Percentiles rank a stretch among this genome's conserved stretches.
Evolutionary conservation across 306 rosid genomes (phyloP).

Genomic region (Pueraria montana): DNA sequence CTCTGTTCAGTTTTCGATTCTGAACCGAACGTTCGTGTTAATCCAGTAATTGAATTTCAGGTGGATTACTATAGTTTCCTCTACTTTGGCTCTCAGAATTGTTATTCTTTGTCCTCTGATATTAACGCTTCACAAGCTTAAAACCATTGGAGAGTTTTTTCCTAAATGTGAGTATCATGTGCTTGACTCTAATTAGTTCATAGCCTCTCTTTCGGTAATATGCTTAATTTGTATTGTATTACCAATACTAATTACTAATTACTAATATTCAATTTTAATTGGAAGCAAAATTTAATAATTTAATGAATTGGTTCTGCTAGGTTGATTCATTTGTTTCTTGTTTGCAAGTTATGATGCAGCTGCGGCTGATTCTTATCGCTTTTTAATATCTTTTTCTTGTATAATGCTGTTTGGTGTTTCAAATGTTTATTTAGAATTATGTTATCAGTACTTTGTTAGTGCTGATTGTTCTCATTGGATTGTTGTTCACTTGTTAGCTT

Average conservation of each 20-base stretch:
- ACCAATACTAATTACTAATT: neutral
- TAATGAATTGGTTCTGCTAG: neutral
- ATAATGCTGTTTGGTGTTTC: neutral
- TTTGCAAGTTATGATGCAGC: constrained; percentile 8
- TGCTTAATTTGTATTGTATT: constrained; percentile 15
- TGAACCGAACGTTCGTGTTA: constrained; percentile 38
- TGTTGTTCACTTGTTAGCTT: constrained; percentile 17
- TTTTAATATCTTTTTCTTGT: neutral
- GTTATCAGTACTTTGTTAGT: constrained; percentile 19
- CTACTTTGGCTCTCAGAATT: constrained; percentile 80
- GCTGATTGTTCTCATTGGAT: constrained; percentile 8
- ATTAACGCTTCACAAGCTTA: constrained; percentile 69
- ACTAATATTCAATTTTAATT: constrained; percentile 3
- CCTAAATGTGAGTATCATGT: constrained; percentile 76
- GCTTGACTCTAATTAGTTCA: constrained; percentile 7
- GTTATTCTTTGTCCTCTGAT: constrained; percentile 66
- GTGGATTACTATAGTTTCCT: constrained; percentile 81
- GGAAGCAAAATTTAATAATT: neutral
- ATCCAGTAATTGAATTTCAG: constrained; percentile 55
- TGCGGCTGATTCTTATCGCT: neutral
- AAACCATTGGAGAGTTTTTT: constrained; percentile 62
- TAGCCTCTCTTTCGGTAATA: constrained; percentile 17
- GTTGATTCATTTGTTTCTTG: constrained; percentile 5
- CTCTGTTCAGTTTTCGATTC: neutral
- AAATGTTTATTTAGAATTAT: neutral